Evolutionary conservation across 2,329 filamentous ascomycete genomes (phyloP), one percentile per base, ranked within the genome.

Genomic region (Arthrobotrys conoides): DNA sequence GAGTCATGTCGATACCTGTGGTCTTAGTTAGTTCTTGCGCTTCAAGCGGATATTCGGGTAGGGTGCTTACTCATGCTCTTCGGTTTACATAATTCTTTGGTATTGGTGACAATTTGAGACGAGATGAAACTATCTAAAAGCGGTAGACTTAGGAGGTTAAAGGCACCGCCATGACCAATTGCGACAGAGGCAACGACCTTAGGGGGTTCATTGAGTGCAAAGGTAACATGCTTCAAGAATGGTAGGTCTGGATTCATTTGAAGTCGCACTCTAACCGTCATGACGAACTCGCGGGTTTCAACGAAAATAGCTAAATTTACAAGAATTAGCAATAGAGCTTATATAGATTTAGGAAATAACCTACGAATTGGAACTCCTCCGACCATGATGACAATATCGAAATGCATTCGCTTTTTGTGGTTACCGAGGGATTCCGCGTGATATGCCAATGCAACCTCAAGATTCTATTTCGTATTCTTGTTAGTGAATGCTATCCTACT

Each of bases 51-150:
- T 44, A 9, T 12, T 24, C 12, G 6, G 10, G n/a, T n/a, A 4
- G 46, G 3, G 30, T 55, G 67, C 48, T 94, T 94, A 75, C 93
- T 80, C 91, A 98, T 91, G n/a, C 91, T 96, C 85, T 97, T 97
- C 5, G 95, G 95, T 1, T 94, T 94, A 38, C 97, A 94, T 80
- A 97, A 97, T 89, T 97, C 92, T 83, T 91, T 92, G 1, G 92
- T 92, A 0, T 94, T 93, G 0, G 96, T 90, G 41, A 90, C 91
- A 82, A 98, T 97, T 4, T 95, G 93, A 86, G 94, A 97, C 84
- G 97, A 97, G 84, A 97, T 94, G 83, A 99, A 98, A 82, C 96
- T 96, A 10, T 93, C 96, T 81, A 98, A 97, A 38, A 98, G 84
- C 0, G 95, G 95, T 14, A 98, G 86, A 81, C 98, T 97, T 24